phyloP scores from a whole-genome alignment of 2,329 filamentous ascomycete genomes.

The Teratosphaeria viscida region DNA sequence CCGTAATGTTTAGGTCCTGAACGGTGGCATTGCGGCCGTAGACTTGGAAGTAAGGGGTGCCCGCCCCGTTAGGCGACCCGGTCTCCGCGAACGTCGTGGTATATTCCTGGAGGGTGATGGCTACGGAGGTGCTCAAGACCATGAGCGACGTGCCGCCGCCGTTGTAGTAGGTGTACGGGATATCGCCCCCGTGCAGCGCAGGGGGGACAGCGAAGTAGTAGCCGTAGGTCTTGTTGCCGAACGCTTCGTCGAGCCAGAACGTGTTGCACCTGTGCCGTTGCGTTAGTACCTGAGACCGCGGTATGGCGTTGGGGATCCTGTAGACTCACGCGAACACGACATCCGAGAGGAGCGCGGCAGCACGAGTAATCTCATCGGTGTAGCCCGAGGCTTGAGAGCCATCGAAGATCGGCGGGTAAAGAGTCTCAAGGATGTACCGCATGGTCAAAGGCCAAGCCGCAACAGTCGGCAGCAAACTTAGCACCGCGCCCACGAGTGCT shows the following conservation, averaged over 20 bases:
- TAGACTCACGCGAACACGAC: constrained; percentile 24
- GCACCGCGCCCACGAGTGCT: constrained; percentile 20
- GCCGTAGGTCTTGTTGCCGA: constrained; percentile 36
- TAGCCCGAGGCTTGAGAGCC: constrained; percentile 36
- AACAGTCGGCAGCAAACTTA: constrained; percentile 20
- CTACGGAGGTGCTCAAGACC: constrained; percentile 17
- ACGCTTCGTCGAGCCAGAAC: constrained; percentile 39
- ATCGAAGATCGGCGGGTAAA: constrained; percentile 43
- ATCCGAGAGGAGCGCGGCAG: constrained; percentile 34
- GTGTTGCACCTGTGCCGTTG: constrained; percentile 36
- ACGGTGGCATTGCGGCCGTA: constrained; percentile 37
- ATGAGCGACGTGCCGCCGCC: constrained; percentile 20
- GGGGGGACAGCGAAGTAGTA: constrained; percentile 46
- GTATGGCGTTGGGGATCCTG: not conserved
- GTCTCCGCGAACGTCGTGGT: constrained; percentile 34
- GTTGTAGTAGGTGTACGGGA: constrained; percentile 45
- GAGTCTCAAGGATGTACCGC: constrained; percentile 31
- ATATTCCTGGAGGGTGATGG: constrained; percentile 36
- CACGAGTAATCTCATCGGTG: constrained; percentile 34
- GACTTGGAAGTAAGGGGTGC: constrained; percentile 35
- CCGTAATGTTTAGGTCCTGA: constrained; percentile 33
- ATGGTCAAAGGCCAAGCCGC: constrained; percentile 21
- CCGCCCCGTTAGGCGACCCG: constrained; percentile 28
- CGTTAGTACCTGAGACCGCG: not conserved
- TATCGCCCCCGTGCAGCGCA: constrained; percentile 43